These are phyloP conservation scores for Wickerhamiella qilinensis DNA, from an alignment of 805 yeast genomes.

Conservation along the genomic window DNA sequence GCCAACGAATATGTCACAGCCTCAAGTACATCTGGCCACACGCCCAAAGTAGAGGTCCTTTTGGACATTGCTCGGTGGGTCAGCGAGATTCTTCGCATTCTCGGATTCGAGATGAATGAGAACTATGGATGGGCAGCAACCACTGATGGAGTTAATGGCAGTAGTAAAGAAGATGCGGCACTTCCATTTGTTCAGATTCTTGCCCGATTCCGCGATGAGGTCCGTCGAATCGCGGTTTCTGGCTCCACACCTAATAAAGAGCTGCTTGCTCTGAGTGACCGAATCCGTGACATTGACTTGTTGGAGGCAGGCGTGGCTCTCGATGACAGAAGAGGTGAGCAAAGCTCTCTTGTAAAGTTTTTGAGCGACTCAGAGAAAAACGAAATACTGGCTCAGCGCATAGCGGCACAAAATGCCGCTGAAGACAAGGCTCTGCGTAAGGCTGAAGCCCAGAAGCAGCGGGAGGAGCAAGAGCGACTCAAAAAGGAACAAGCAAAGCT, in stretches of 20 bases:
- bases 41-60: slow-evolving; percentile 48
- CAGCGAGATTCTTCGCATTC: slow-evolving; percentile 46
- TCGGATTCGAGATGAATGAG: slow-evolving; percentile 60
- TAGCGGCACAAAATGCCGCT: slow-evolving; percentile 38
- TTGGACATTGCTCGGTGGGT: slow-evolving; percentile 50
- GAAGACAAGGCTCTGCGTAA: slow-evolving; percentile 43
- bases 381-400: slow-evolving; percentile 41
- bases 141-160: slow-evolving; percentile 26
- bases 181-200: slow-evolving; percentile 69
- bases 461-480: slow-evolving; percentile 32
- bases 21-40: slow-evolving; percentile 25
- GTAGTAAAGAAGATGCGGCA: slow-evolving; percentile 43
- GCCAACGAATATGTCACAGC: slow-evolving; percentile 56
- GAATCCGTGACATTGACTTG: slow-evolving; percentile 54
- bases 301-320: slow-evolving; percentile 64
- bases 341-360: slow-evolving; percentile 71
- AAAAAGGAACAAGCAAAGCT: slow-evolving; percentile 57
- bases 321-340: slow-evolving; percentile 72
- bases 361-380: slow-evolving; percentile 51
- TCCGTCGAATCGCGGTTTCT: slow-evolving; percentile 60
- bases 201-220: slow-evolving; percentile 65
- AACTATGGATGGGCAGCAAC: slow-evolving; percentile 56
- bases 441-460: slow-evolving; percentile 20
- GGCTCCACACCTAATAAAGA: slow-evolving; percentile 27
- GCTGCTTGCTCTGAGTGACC: slow-evolving; percentile 57